Evolutionary conservation across 257 asterid species (phyloP), one percentile per base, ranked within the genome.

Genomic region (Ballota nigra): DNA sequence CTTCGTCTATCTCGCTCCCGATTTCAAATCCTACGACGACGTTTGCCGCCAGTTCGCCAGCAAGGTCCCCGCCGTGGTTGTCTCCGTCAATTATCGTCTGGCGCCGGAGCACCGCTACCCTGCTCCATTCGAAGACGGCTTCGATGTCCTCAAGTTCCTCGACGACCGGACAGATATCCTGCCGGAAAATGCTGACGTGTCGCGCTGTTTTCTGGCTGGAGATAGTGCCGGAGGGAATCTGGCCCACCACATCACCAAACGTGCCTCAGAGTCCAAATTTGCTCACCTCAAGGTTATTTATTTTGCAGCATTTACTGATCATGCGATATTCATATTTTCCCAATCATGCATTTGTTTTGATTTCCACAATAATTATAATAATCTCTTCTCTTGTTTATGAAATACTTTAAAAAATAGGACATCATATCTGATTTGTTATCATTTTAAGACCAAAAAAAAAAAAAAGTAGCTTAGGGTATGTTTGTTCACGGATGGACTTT

Each of bases 191-290:
- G 90, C 86, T n/a, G 85, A 92, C 68, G 15, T 92, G 61, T 77
- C 89, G 19, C 80, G 84, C 0, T 89, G 96, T 28, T 89, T 89
- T 24, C 78, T 89, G 4, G 97, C 89, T 12, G 96, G 97, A 23
- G 97, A 91, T 19, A 89, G 95, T 15, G 97, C 97, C 61, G 96
- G 96, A 10, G 97, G 79, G 10, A 89, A 91, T 31, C 45, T 91
- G 33, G 88, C 96, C 5, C 96, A 91, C 79, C 96, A 89, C 75
- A 88, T 87, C 29, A 82, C 92, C 1, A 61, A 66, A 43, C 86
- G 89, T 23, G 96, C 79, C 8, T 81, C 83, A 61, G 62, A 70
- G 22, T 43, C 85, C 1, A 68, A 23, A n/a, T 86, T 91, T 55
- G 60, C 63, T 3, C 62, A 33, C 40, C 72, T 89, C 51, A 88